phyloP scores from a whole-genome alignment of 305 asterid species.

The Fraxinus dipetala region DNA sequence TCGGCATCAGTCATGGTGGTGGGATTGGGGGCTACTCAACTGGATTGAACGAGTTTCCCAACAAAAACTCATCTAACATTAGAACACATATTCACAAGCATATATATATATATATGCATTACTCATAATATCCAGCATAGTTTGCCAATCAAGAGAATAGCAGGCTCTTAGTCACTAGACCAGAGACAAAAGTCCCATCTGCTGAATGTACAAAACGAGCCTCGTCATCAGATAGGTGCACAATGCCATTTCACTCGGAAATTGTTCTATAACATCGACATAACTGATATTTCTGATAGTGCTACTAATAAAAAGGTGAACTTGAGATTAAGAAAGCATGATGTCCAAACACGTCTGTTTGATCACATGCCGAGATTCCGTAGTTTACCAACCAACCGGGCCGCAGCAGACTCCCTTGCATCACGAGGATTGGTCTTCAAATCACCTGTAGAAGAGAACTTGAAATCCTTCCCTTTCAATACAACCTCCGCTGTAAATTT shows the following conservation, averaged over 20 bases:
- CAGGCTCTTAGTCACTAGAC: neutral
- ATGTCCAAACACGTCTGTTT: neutral
- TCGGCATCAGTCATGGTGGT: neutral
- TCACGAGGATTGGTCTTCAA: slow-evolving; percentile 29
- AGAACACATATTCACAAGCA: neutral
- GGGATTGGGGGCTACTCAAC: slow-evolving; percentile 5
- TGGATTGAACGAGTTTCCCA: slow-evolving; percentile 4
- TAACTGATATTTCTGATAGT: neutral
- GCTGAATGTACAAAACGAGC: neutral
- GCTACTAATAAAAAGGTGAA: neutral
- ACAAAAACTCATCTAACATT: neutral
- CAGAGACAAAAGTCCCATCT: neutral
- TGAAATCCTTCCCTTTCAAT: slow-evolving; percentile 19
- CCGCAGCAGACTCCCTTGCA: slow-evolving; percentile 55
- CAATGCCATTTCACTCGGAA: neutral
- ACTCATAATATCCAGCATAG: neutral
- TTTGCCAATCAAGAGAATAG: neutral
- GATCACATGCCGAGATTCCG: neutral
- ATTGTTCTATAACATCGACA: neutral
- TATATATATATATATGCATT: neutral
- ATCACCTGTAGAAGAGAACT: slow-evolving; percentile 25
- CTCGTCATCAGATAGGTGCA: neutral
- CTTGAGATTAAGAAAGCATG: neutral
- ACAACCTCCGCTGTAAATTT: slow-evolving; percentile 31
- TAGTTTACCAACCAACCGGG: slow-evolving; percentile 35